Evolutionary conservation across 345 rosid genomes (phyloP).

Genomic region (Eucalyptus sp.): DNA sequence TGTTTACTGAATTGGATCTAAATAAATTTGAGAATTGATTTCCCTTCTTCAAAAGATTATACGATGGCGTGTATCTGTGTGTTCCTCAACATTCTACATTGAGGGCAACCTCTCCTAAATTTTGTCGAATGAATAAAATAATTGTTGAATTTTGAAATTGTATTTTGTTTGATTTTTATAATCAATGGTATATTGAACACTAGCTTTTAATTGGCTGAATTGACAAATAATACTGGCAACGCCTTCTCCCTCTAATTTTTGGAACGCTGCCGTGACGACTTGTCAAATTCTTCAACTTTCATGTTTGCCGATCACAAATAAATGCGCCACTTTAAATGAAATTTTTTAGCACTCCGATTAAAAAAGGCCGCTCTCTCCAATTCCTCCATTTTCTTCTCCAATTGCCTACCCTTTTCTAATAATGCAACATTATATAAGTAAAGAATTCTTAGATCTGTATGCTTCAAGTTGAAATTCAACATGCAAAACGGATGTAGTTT

Average conservation of each 20-base stretch:
- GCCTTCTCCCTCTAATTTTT: background rate
- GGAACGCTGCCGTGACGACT: background rate
- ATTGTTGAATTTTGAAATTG: no score
- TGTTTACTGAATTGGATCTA: no score
- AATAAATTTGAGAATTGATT: background rate
- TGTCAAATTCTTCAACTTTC: background rate
- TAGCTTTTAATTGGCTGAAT: background rate
- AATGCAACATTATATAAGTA: no score
- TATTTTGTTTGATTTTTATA: no score
- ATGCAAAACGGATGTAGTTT: rapidly evolving
- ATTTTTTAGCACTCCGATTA: background rate
- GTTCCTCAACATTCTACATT: background rate
- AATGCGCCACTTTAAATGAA: background rate
- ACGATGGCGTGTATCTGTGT: background rate
- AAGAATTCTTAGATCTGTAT: no score
- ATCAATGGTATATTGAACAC: background rate
- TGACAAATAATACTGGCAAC: background rate
- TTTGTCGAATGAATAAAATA: no score
- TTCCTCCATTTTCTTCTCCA: no score
- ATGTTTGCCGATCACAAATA: background rate
- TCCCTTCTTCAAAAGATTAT: background rate
- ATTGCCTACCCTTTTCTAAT: no score
- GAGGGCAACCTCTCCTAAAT: background rate
- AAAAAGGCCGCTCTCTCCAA: no score
- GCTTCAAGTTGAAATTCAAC: no score